phyloP scores from a whole-genome alignment of 2,329 filamentous ascomycete species.

The Fusarium siculi region DNA sequence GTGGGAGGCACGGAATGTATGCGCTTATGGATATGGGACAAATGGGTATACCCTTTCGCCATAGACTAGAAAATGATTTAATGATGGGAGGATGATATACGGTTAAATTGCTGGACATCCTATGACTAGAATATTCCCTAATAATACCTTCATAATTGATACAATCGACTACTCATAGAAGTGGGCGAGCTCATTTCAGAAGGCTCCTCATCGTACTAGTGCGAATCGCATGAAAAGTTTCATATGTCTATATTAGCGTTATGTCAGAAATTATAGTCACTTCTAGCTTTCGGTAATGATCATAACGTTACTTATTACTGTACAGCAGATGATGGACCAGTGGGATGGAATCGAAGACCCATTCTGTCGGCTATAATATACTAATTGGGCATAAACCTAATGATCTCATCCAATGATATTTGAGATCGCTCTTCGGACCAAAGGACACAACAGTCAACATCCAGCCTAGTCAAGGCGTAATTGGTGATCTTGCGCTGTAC shows the following conservation, averaged over 20 bases:
- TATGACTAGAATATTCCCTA: neutral
- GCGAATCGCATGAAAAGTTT: rapidly evolving
- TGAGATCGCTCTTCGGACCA: neutral
- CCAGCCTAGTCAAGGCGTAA: neutral
- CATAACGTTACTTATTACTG: neutral
- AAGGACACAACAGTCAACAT: neutral
- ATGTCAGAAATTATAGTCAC: neutral
- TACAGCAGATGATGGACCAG: neutral
- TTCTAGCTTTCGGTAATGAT: neutral
- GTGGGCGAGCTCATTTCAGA: neutral
- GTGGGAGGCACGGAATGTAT: slow-evolving; percentile 21
- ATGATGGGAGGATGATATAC: neutral
- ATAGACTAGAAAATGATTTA: neutral
- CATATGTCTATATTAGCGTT: rapidly evolving
- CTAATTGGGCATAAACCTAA: neutral
- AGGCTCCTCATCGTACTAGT: rapidly evolving
- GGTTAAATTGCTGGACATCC: neutral
- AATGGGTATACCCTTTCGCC: slow-evolving; percentile 1
- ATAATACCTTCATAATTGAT: neutral
- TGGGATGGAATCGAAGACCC: neutral
- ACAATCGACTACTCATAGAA: neutral
- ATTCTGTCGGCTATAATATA: neutral
- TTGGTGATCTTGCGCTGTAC: neutral
- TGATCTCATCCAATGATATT: neutral
- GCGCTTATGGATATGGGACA: slow-evolving; percentile 16